A percentile compares a stretch with the other conserved stretches of the same genome.
Evolutionary conservation across 805 yeast genomes (phyloP).

Genomic region (Saccharomycopsis malanga): DNA sequence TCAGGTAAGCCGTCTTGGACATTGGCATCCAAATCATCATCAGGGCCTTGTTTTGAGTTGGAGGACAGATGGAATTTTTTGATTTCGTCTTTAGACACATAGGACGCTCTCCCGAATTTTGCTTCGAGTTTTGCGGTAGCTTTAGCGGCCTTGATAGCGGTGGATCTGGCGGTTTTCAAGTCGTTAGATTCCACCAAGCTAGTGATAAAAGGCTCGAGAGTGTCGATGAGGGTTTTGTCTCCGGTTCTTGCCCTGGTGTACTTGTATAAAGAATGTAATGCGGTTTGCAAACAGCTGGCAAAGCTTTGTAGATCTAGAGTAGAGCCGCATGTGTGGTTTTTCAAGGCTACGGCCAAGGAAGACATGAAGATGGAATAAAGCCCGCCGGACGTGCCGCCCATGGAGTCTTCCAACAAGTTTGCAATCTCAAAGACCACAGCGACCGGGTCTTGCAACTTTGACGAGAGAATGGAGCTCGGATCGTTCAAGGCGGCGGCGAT

Average conservation of each 20-base stretch:
- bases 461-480: conserved; percentile 36
- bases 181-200: conserved; percentile 35
- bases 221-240: conserved; percentile 83
- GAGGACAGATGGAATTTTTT: conserved; percentile 7
- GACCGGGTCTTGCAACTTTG: conserved; percentile 40
- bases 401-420: conserved; percentile 76
- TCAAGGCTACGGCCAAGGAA: conserved; percentile 56
- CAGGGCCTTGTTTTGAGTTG: conserved; percentile 32
- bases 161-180: conserved; percentile 52
- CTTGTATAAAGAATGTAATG: conserved; percentile 67
- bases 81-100: conserved; percentile 46
- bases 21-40: conserved; percentile 28
- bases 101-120: conserved; percentile 89
- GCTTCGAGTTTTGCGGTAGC: conserved; percentile 70
- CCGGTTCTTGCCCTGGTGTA: conserved; percentile 88
- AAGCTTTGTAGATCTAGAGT: conserved; percentile 32
- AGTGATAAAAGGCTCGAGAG: conserved; percentile 79
- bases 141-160: conserved; percentile 72
- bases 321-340: conserved; percentile 24
- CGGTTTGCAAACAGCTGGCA: conserved; percentile 45
- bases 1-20: conserved; percentile 59
- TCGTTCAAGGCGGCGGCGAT: conserved; percentile 47
- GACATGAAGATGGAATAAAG: conserved; percentile 79
- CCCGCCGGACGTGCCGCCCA: conserved; percentile 98
- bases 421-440: conserved; percentile 43